Evolutionary conservation across 257 asterid genomes (phyloP), one percentile per base, ranked within the genome.

Genomic region (Cordia subcordata): DNA sequence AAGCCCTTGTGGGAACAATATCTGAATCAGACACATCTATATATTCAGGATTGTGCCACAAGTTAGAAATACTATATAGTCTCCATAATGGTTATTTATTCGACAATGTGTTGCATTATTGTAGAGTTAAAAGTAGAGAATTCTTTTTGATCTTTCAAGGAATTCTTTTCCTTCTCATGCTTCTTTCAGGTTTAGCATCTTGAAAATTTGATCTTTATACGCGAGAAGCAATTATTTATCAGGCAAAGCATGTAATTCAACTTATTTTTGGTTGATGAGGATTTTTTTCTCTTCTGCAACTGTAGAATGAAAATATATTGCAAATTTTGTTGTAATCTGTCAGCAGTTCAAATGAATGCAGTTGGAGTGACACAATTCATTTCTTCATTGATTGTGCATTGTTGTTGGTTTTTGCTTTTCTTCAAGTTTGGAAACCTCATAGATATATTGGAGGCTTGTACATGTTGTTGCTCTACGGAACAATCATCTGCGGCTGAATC

Each of bases 1-100:
- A 87, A 77, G 83, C 88, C 82, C 59, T 59, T 85, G 39, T 90
- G 96, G 96, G 88, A 87, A 72, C 87, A 75, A 60, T 85, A 85
- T 61, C 66, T 90, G 72, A 74, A 84, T 73, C 92, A 68, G 55
- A 77, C 71, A 21, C 94, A 84, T 60, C 75, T 61, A 18, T 72
- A 82, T 77, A 68, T 90, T 63, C 78, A 72, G 61, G 85, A 81
- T 68, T 90, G 97, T 68, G 78, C 59, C 63, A 67, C 87, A 44
- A 82, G 71, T 74, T 86, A 80, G 64, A 60, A 42, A 42, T 42
- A 42, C 47, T 3, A 42, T 42, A 42, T 70, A 58, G 69, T 76
- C 63, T 53, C 49, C 66, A 58, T 63, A 63, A 60, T 60, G 72
- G 70, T 72, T 63, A 74, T 74, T 65, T 57, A 63, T 69, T 75